Evolutionary conservation across 257 asterid genomes (phyloP).

Genomic region (Solanum lycopersicoides): DNA sequence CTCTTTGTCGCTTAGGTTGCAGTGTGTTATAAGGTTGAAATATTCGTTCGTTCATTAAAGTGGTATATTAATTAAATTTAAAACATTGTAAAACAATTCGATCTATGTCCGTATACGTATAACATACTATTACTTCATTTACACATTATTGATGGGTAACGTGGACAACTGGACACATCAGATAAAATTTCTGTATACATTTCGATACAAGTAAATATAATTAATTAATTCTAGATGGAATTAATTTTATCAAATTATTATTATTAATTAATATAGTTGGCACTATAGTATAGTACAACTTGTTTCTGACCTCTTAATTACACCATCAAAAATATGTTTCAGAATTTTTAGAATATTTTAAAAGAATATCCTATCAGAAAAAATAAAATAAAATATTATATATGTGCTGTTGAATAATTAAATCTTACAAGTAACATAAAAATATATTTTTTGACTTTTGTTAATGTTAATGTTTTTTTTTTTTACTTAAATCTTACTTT

Average conservation of each 20-base stretch:
- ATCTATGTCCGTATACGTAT: background rate
- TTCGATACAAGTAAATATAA: background rate
- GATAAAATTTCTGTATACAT: background rate
- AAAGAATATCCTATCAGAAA: background rate
- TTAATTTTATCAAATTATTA: background rate
- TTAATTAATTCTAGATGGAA: background rate
- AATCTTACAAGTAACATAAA: background rate
- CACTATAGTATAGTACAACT: background rate
- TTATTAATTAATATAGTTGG: background rate
- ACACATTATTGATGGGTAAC: background rate
- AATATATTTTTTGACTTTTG: background rate
- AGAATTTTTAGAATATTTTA: background rate
- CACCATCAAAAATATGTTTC: background rate
- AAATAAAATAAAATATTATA: background rate
- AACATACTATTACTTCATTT: background rate
- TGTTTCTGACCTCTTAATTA: background rate
- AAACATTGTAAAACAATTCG: background rate
- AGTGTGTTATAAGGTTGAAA: background rate
- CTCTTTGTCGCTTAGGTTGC: background rate
- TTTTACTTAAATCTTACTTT: background rate
- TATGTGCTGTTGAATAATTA: background rate
- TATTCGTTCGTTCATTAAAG: background rate
- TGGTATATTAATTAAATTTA: background rate
- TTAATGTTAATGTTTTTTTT: background rate
- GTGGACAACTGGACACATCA: background rate